These are phyloP conservation scores for Limonomyces culmigenus DNA, from an alignment of 1,284 basidiomycete species.

Conservation along the genomic window DNA sequence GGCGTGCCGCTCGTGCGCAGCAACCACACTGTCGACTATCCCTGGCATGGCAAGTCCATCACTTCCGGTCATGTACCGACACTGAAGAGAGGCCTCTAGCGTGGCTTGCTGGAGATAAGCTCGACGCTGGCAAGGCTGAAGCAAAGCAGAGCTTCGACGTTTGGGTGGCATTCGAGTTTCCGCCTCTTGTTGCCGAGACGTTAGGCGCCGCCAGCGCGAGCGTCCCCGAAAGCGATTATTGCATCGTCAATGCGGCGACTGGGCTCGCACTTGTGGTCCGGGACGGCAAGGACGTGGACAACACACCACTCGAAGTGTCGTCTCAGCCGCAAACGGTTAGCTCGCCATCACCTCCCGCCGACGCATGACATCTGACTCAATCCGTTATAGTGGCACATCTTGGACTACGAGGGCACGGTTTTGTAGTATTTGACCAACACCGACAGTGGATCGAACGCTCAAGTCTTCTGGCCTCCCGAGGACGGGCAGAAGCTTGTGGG, in stretches of 20 bases:
- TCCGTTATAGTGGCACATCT: neutral
- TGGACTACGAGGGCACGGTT: neutral
- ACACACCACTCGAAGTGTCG: neutral
- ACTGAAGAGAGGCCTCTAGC: no score
- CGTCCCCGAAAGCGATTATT: neutral
- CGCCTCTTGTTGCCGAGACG: conserved; percentile 1
- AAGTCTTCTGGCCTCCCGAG: neutral
- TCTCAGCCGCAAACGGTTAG: neutral
- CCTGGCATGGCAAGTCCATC: conserved; percentile 12
- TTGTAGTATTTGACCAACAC: neutral
- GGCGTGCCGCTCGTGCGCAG: conserved; percentile 10
- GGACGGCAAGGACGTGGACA: neutral
- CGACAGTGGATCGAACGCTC: neutral
- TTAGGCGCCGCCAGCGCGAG: neutral
- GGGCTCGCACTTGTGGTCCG: neutral
- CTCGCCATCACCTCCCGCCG: no score
- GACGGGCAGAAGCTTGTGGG: neutral
- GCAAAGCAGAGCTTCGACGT: conserved; percentile 10
- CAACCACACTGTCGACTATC: conserved; percentile 15
- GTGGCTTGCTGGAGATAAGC: conserved; percentile 9
- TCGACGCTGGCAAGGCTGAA: no score
- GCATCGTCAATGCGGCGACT: neutral
- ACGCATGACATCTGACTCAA: no score
- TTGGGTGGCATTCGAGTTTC: conserved; percentile 10
- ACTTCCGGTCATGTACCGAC: no score